Conservation (phyloP, 176 grass and related monocot species). For the Bromus sterilis region DNA sequence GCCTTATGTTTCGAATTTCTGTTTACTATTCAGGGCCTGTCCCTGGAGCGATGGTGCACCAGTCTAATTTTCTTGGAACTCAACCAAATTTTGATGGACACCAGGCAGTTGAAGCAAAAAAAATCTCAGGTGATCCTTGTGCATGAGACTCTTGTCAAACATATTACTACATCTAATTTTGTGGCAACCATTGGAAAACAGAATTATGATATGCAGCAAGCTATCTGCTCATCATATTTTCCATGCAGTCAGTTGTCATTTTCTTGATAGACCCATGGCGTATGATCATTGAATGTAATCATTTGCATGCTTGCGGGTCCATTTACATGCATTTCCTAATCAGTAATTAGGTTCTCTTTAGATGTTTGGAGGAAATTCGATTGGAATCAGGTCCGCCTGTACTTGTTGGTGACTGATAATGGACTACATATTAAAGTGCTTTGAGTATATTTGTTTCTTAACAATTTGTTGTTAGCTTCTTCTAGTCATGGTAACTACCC, state of each 20-base stretch:
- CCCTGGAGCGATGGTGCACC: slow-evolving; percentile 14
- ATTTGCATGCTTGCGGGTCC: neutral
- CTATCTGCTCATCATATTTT: neutral
- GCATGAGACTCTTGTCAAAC: neutral
- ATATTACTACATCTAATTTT: neutral
- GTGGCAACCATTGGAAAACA: neutral
- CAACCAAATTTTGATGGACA: slow-evolving; percentile 29
- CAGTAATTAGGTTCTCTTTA: neutral
- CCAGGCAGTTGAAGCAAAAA: slow-evolving; percentile 16
- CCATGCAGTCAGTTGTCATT: neutral
- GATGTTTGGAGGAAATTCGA: neutral
- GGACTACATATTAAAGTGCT: neutral
- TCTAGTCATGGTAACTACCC: neutral
- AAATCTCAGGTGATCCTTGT: slow-evolving; percentile 37
- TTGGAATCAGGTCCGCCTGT: neutral
- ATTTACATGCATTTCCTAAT: neutral
- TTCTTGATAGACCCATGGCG: neutral
- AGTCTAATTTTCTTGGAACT: slow-evolving; percentile 30
- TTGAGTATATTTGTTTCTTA: neutral
- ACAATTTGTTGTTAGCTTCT: slow-evolving; percentile 4
- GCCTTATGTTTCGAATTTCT: neutral
- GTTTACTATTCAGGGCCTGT: slow-evolving; percentile 18
- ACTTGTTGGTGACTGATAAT: neutral
- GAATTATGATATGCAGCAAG: neutral
- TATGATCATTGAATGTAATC: neutral